These are phyloP conservation scores for Pleurotus tuber-regium DNA, from an alignment of 768 basidiomycete genomes.

Conservation along the genomic window DNA sequence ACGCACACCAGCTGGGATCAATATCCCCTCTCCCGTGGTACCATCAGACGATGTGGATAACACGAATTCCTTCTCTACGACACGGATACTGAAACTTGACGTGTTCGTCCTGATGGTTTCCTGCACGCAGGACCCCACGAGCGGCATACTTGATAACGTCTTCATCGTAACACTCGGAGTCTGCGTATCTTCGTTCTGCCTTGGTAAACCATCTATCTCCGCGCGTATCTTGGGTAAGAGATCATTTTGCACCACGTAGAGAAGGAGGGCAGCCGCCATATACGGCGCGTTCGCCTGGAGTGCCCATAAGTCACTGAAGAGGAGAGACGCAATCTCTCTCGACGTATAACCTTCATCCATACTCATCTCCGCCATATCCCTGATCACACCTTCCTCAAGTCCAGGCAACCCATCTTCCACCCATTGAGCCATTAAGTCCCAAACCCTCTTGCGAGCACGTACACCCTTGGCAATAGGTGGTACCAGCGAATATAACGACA, in stretches of 20 bases:
- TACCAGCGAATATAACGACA: not conserved
- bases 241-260: constrained; percentile 5
- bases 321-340: not conserved
- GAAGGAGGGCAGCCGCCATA: constrained; percentile 1
- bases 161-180: not conserved
- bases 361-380: not conserved
- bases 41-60: not conserved
- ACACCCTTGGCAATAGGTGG: constrained; percentile 4
- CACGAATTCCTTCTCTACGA: constrained; percentile 7
- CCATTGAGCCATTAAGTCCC: not conserved
- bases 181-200: not conserved
- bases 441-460: not conserved
- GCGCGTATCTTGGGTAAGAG: constrained; percentile 3
- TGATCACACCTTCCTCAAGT: constrained; percentile 4
- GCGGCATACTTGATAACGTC: constrained; percentile 2
- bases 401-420: constrained; percentile 7
- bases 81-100: constrained; percentile 10
- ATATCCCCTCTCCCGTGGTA: too few species aligned
- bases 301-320: constrained; percentile 8
- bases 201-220: constrained; percentile 11
- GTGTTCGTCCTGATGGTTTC: constrained; percentile 8
- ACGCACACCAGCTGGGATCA: not conserved
- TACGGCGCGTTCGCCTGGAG: constrained; percentile 9
- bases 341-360: constrained; percentile 1
- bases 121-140: constrained; percentile 1